A percentile compares a stretch with the other conserved stretches of the same genome.
Conservation (phyloP, 1,284 basidiomycete species). For the Ustilago loliicola region DNA sequence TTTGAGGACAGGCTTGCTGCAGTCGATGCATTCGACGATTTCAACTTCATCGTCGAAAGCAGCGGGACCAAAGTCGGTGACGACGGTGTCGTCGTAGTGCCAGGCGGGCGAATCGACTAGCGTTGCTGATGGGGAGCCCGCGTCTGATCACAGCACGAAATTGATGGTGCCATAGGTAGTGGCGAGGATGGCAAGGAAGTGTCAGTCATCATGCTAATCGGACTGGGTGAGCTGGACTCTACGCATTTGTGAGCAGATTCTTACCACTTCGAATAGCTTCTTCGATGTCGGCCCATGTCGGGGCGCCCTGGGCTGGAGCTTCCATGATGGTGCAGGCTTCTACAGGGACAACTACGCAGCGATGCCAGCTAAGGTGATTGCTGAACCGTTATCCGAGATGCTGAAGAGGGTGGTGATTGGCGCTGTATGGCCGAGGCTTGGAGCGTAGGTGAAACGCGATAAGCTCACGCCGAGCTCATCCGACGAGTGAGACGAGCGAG, state of each 20-base stretch:
- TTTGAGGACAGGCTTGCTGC: constrained; percentile 57
- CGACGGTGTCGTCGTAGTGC: constrained; percentile 64
- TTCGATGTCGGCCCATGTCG: constrained; percentile 53
- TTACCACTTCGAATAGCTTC: constrained; percentile 50
- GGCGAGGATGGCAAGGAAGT: neutral
- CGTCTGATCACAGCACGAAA: constrained; percentile 17
- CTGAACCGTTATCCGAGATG: neutral
- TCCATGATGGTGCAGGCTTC: constrained; percentile 16
- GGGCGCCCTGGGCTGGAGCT: constrained; percentile 10
- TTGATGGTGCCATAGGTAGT: neutral
- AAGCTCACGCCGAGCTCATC: constrained; percentile 2
- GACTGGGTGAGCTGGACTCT: too few relatives aligned
- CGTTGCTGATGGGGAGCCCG: constrained; percentile 30
- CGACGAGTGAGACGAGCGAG: neutral
- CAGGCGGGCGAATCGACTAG: constrained; percentile 46
- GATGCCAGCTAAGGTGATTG: neutral
- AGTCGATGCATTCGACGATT: constrained; percentile 60
- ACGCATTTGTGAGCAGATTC: constrained; percentile 17
- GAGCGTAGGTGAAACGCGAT: constrained; percentile 3
- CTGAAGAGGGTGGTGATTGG: neutral
- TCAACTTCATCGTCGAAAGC: constrained; percentile 62
- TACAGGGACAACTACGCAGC: neutral
- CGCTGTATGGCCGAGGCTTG: neutral
- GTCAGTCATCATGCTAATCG: too few relatives aligned
- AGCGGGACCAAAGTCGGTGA: constrained; percentile 67